These are phyloP conservation scores for Macrolepiota fuliginosa DNA, from an alignment of 768 basidiomycete genomes.

Conservation along the genomic window DNA sequence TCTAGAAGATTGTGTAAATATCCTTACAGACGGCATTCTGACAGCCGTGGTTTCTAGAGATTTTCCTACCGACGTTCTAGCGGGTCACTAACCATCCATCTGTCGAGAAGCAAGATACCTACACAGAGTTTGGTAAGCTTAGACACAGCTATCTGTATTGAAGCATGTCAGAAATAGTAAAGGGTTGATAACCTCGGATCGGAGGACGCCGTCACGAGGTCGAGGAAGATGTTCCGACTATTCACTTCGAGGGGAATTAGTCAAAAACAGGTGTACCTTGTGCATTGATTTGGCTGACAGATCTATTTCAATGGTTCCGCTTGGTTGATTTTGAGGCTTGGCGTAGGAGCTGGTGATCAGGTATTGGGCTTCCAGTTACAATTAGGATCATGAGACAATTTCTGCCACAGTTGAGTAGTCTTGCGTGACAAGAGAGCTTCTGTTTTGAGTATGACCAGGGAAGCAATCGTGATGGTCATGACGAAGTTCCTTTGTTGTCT, in stretches of 20 bases:
- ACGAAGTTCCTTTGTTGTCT: no score
- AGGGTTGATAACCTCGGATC: not conserved
- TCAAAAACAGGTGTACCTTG: no score
- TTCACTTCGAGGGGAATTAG: not conserved
- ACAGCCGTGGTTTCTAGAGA: not conserved
- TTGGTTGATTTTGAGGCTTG: not conserved
- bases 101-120: not conserved
- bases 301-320: not conserved
- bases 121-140: not conserved
- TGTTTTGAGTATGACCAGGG: no score
- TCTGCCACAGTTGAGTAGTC: no score
- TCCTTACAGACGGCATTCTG: not conserved
- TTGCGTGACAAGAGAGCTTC: no score
- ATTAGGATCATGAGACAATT: no score
- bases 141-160: no score
- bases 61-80: not conserved
- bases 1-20: not conserved
- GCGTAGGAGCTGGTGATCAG: no score
- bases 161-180: not conserved
- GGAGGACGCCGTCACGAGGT: not conserved
- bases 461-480: no score
- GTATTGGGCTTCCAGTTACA: no score
- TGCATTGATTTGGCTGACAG: not conserved
- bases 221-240: not conserved
- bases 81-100: not conserved